Base-by-base conservation (phyloP, 2,329 filamentous ascomycete species). In the Coleophoma cylindrospora region DNA sequence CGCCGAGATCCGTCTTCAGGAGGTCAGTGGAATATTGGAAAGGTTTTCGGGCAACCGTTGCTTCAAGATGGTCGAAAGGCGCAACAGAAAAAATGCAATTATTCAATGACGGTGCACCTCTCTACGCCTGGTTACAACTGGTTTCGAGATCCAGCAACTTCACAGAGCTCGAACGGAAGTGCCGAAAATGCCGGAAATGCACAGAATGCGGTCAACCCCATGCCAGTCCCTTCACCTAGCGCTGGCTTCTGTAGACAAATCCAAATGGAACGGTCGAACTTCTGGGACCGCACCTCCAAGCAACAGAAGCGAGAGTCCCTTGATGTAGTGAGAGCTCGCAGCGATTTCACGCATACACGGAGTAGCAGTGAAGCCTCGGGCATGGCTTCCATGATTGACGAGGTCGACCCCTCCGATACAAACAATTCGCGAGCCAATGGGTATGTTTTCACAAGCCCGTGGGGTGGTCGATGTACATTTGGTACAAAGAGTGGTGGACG, bases 401-500 rank as follows among this genome's bases (percentile, higher is more conserved):
- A 17, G 14, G 3, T 19, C 17, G 17, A 14, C 22, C 33, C 19
- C 15, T 22, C 36, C 13, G 19, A 38, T 14, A 3, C 11, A 43
- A 37, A 19, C 17, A 43, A 55, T 34, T 54, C 55, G 14, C 50
- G 54, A 19, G 36, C 54, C 21, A 66, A 77, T 33, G 86, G 84
- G 15, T 95, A 95, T 67, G 79, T 83, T 1, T 96, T 96, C 64
- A 71, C 75, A 17, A 94, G 88, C 40, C 91, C 91, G 0, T 97
- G 92, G 92, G 84, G 89, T 53, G 88, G 89, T 14, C 79, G 80
- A 40, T 97, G 92, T 69, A 87, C 91, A 53, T 97, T 97, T 67
- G 76, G 81, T 14, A 94, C 91, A 0, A 86, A 87, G 36, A 77
- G 83, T 50, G 85, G 81, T 40, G 91, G 92, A 2, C 84, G 86